Percentiles rank a stretch among this genome's conserved stretches.
These are phyloP conservation scores for Moniliophthora roreri DNA, from an alignment of 1,284 basidiomycete species.

Conservation along the genomic window DNA sequence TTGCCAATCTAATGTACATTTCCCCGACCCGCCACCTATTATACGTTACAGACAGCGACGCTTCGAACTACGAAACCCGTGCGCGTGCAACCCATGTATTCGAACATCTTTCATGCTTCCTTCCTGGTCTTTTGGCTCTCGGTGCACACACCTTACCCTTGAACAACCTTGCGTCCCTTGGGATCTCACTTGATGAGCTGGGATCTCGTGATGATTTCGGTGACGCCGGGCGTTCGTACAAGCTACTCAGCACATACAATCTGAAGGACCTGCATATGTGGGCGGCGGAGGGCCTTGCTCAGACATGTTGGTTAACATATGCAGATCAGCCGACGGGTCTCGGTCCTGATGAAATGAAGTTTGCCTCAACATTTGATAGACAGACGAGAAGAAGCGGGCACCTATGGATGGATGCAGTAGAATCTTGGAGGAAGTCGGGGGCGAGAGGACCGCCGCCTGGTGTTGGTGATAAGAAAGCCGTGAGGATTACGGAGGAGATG, in stretches of 20 bases:
- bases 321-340: constrained; percentile 61
- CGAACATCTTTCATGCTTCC: constrained; percentile 5
- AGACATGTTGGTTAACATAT: constrained; percentile 67
- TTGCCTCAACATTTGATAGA: constrained; percentile 26
- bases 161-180: constrained; percentile 43
- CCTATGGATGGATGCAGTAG: constrained; percentile 42
- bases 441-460: constrained; percentile 51
- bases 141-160: constrained; percentile 63
- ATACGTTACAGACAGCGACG: constrained; percentile 62
- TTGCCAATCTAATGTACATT: constrained; percentile 65
- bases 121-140: constrained; percentile 54
- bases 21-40: constrained; percentile 65
- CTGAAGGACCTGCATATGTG: constrained; percentile 45
- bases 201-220: constrained; percentile 31
- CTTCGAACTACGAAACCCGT: constrained; percentile 25
- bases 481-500: constrained; percentile 24
- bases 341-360: constrained; percentile 56
- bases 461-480: constrained; percentile 23
- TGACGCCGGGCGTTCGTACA: constrained; percentile 35
- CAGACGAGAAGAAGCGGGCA: constrained; percentile 47
- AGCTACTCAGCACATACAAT: constrained; percentile 23
- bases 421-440: constrained; percentile 12
- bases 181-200: constrained; percentile 42
- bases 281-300: constrained; percentile 68
- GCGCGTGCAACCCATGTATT: constrained; percentile 50